phyloP scores from a whole-genome alignment of 192 early-diverging fungal genomes.

The Chytriomyces sp. region DNA sequence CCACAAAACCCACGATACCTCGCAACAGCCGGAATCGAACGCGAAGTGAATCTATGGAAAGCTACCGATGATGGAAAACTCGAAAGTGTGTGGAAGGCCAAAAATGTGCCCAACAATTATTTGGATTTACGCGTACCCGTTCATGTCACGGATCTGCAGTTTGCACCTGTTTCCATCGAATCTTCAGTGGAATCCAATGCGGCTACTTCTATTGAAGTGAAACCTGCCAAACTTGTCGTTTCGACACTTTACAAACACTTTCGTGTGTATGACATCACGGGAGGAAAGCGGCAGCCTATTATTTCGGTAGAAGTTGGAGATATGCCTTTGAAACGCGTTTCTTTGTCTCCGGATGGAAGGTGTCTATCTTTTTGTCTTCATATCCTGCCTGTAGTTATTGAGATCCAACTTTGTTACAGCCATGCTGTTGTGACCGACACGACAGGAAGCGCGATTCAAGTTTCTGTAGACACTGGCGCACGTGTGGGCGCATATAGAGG shows the following conservation, averaged over 20 bases:
- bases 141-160: conserved; percentile 86
- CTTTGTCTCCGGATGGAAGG: conserved; percentile 35
- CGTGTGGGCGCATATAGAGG: conserved; percentile 43
- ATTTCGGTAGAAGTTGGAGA: conserved; percentile 70
- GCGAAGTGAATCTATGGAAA: conserved; percentile 83
- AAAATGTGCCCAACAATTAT: conserved; percentile 81
- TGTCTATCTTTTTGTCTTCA: conserved; percentile 56
- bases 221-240: conserved; percentile 62
- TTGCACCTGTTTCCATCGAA: conserved; percentile 42
- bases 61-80: conserved; percentile 9
- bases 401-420: conserved; percentile 17
- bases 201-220: conserved; percentile 41
- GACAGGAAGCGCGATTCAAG: conserved; percentile 40
- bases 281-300: conserved; percentile 69
- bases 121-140: conserved; percentile 84
- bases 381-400: neutral
- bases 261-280: conserved; percentile 80
- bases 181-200: neutral
- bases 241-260: conserved; percentile 73
- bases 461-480: conserved; percentile 38
- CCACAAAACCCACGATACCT: conserved; percentile 67
- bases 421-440: conserved; percentile 48
- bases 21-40: conserved; percentile 85
- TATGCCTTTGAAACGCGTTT: conserved; percentile 66
- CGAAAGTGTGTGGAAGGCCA: conserved; percentile 78